Percentiles rank a stretch among this genome's conserved stretches.
Conservation (phyloP, 192 early-diverging fungal species). For the Backusella westeae region DNA sequence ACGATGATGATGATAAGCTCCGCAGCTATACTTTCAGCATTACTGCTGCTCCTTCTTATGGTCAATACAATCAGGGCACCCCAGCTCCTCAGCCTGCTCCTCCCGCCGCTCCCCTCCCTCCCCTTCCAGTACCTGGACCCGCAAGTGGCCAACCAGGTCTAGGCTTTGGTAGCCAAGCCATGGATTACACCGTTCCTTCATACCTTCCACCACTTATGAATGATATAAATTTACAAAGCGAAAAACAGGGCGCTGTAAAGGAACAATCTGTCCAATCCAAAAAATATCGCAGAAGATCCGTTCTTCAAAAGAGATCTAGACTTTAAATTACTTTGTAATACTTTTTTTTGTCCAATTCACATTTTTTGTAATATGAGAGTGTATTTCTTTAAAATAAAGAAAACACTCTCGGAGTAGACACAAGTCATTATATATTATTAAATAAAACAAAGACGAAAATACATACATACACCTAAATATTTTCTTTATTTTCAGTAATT, state of each 20-base stretch:
- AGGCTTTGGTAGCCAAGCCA: neutral
- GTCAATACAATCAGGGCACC: neutral
- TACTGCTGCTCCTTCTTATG: neutral
- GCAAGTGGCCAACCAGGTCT: neutral
- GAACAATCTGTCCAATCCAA: neutral
- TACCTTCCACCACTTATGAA: neutral
- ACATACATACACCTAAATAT: neutral
- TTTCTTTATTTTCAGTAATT: neutral
- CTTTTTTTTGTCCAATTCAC: neutral
- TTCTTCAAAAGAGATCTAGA: neutral
- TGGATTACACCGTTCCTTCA: neutral
- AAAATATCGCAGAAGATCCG: neutral
- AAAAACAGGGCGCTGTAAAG: neutral
- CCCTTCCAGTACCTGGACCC: neutral
- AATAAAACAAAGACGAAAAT: neutral
- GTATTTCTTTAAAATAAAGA: neutral
- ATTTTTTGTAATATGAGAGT: constrained; percentile 4
- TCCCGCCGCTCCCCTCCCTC: neutral
- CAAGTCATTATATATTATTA: neutral
- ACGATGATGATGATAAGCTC: neutral
- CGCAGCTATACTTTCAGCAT: neutral
- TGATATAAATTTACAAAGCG: neutral
- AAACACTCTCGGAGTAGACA: neutral
- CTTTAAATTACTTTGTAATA: neutral
- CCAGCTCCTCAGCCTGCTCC: neutral